A percentile compares a stretch with the other conserved stretches of the same genome.
phyloP scores from a whole-genome alignment of 176 grass and related monocot genomes.

The Calamus simplicifolius region DNA sequence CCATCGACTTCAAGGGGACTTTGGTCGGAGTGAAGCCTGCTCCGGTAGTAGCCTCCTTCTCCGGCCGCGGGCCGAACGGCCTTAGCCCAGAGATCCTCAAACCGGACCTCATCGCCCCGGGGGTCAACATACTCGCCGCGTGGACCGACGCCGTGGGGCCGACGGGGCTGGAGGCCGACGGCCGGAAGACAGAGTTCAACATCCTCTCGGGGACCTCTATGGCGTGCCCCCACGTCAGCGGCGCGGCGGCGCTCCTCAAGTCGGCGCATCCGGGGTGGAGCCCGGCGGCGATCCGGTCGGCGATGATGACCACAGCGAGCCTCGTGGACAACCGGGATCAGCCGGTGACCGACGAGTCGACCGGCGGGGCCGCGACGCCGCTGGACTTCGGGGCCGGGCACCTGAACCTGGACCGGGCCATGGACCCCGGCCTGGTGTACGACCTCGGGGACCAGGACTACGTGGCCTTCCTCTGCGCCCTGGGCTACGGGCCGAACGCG shows the following conservation, averaged over 20 bases:
- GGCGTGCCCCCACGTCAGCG: conserved; percentile 93
- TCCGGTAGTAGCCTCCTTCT: conserved; percentile 86
- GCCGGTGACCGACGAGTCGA: conserved; percentile 48
- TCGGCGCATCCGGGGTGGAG: conserved; percentile 81
- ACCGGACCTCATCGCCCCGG: conserved; percentile 81
- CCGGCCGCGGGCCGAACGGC: conserved; percentile 78
- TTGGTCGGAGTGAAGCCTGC: conserved; percentile 82
- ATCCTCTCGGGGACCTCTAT: conserved; percentile 95
- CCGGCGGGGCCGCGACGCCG: conserved; percentile 53
- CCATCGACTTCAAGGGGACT: conserved; percentile 62
- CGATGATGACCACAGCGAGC: conserved; percentile 79
- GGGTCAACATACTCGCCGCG: conserved; percentile 92
- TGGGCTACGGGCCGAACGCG: conserved; percentile 68
- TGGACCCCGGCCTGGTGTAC: conserved; percentile 86
- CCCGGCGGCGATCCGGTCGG: conserved; percentile 67
- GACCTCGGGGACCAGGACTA: conserved; percentile 64
- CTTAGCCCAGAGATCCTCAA: conserved; percentile 80
- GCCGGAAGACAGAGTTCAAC: conserved; percentile 80
- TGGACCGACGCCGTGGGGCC: conserved; percentile 76
- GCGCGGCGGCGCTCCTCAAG: conserved; percentile 74
- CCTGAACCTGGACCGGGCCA: conserved; percentile 46
- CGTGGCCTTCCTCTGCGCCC: conserved; percentile 76
- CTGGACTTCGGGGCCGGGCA: conserved; percentile 75
- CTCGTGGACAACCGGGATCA: conserved; percentile 47
- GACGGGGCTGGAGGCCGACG: conserved; percentile 50